Conservation (phyloP, 345 rosid species). For the Citrus australasica region DNA sequence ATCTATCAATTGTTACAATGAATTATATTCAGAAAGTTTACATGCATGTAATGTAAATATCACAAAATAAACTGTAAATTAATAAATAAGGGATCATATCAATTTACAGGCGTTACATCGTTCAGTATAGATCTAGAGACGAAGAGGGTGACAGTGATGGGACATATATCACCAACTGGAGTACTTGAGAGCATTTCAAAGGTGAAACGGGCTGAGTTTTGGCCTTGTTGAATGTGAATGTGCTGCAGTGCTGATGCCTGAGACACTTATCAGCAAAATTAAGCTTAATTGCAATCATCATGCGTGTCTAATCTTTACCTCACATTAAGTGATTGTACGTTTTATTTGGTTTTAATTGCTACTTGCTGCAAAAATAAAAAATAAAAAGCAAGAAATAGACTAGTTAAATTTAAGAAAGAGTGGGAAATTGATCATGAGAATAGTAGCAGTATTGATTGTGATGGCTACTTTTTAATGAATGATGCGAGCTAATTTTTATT, state of each 20-base stretch:
- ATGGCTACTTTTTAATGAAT: not conserved
- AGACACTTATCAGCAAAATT: not conserved
- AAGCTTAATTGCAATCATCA: not conserved
- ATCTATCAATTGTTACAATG: no score
- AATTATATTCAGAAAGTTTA: no score
- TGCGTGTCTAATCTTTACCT: not conserved
- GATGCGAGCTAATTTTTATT: not conserved
- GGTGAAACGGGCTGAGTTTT: conserved; percentile 79
- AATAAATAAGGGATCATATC: no score
- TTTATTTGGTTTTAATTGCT: not conserved
- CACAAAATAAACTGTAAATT: no score
- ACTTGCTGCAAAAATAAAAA: not conserved
- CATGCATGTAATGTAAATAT: no score
- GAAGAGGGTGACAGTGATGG: conserved; percentile 85
- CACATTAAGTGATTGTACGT: not conserved
- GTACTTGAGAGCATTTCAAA: conserved; percentile 80
- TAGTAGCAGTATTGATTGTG: not conserved
- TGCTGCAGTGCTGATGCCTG: not conserved
- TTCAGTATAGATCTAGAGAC: conserved; percentile 78
- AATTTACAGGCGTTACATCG: conserved; percentile 65
- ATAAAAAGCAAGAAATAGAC: not conserved
- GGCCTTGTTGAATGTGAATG: conserved; percentile 35
- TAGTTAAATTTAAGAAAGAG: not conserved
- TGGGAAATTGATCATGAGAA: not conserved
- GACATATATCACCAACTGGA: conserved; percentile 60